Percentiles rank a stretch among this genome's conserved stretches.
These are phyloP conservation scores for Candida neerlandica DNA, from an alignment of 1,139 yeast species.

Conservation along the genomic window DNA sequence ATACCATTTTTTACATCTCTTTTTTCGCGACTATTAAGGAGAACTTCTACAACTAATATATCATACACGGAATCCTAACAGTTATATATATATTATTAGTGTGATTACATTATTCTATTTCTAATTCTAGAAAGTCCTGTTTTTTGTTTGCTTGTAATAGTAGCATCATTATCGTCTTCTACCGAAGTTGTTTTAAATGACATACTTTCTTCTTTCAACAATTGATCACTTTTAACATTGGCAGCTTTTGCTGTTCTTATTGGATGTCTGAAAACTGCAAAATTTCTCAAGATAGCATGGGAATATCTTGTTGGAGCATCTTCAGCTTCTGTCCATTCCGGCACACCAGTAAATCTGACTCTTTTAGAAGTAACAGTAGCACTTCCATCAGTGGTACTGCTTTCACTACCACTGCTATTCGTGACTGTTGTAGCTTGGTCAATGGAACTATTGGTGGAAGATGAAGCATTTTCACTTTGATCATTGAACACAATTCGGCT, in stretches of 20 bases:
- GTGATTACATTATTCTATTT: slow-evolving; percentile 8
- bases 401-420: slow-evolving; percentile 2
- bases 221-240: slow-evolving; percentile 44
- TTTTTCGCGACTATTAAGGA: no score
- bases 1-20: no score
- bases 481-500: slow-evolving; percentile 21
- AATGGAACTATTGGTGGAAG: slow-evolving; percentile 6
- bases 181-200: slow-evolving; percentile 39
- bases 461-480: slow-evolving; percentile 11
- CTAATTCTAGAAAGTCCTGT: slow-evolving; percentile 9
- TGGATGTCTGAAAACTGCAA: slow-evolving; percentile 42
- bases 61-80: neutral
- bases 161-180: slow-evolving; percentile 8
- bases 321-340: slow-evolving; percentile 53
- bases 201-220: slow-evolving; percentile 55
- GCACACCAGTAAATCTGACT: slow-evolving; percentile 57
- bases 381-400: slow-evolving; percentile 7
- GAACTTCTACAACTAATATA: neutral
- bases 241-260: slow-evolving; percentile 14
- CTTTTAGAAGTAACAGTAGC: slow-evolving; percentile 27
- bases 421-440: neutral
- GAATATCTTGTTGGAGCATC: slow-evolving; percentile 57
- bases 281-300: slow-evolving; percentile 48
- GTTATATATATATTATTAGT: neutral
- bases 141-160: slow-evolving; percentile 4